These are phyloP conservation scores for Discostella pseudostelligera DNA, from an alignment of 108 stramenopile species.

Conservation along the genomic window DNA sequence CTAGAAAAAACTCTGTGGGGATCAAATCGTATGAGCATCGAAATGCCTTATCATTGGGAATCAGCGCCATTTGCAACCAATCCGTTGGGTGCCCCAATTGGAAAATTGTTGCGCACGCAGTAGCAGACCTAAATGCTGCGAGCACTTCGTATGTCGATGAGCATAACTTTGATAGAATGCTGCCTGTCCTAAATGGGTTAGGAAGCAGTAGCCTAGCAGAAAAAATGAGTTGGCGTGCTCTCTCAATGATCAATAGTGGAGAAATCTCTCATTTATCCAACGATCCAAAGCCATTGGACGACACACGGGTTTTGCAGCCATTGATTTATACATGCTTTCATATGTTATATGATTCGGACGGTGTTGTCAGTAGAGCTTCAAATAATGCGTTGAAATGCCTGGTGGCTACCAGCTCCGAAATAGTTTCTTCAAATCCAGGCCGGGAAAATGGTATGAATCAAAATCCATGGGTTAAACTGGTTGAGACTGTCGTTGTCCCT, in stretches of 20 bases:
- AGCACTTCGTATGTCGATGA: slow-evolving; percentile 75
- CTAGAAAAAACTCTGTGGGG: slow-evolving; percentile 61
- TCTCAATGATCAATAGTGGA: slow-evolving; percentile 23
- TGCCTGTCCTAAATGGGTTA: slow-evolving; percentile 68
- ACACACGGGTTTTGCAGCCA: slow-evolving; percentile 54
- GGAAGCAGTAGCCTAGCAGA: slow-evolving; percentile 23
- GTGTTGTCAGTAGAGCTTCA: slow-evolving; percentile 70
- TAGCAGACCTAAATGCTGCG: slow-evolving; percentile 52
- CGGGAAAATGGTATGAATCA: slow-evolving; percentile 8
- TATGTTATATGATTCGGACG: slow-evolving; percentile 70
- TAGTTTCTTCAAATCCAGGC: slow-evolving; percentile 16
- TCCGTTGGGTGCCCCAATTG: slow-evolving; percentile 12
- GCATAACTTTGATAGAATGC: slow-evolving; percentile 68
- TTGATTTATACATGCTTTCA: slow-evolving; percentile 69
- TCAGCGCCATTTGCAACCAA: slow-evolving; percentile 33
- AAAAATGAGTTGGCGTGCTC: slow-evolving; percentile 46
- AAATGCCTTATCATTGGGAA: slow-evolving; percentile 34
- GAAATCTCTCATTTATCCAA: background rate
- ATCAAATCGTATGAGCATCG: slow-evolving; percentile 50
- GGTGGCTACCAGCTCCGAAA: slow-evolving; percentile 47
- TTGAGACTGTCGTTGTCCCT: slow-evolving; percentile 70
- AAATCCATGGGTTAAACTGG: slow-evolving; percentile 55
- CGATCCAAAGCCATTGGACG: slow-evolving; percentile 5
- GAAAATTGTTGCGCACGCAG: slow-evolving; percentile 27
- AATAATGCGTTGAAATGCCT: slow-evolving; percentile 68